Percentiles rank a stretch among this genome's conserved stretches.
Conservation (phyloP, 2,329 filamentous ascomycete species). For the Capronia coronata region DNA sequence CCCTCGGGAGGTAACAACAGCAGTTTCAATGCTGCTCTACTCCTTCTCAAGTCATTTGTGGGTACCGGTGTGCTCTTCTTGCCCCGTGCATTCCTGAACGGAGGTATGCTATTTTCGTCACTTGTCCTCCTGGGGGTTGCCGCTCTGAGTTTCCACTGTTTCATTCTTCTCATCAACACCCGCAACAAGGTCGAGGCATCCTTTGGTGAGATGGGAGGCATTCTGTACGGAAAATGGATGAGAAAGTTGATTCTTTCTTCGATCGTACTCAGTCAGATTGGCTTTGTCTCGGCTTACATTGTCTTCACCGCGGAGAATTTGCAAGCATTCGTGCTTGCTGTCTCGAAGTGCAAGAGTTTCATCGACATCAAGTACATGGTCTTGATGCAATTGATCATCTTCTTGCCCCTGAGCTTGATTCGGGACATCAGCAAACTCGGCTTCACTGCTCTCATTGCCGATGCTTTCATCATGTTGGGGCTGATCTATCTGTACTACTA, state of each 20-base stretch:
- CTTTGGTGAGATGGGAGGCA: slow-evolving; percentile 92
- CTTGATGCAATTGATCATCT: slow-evolving; percentile 89
- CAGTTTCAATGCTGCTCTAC: slow-evolving; percentile 69
- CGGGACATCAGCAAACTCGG: slow-evolving; percentile 96
- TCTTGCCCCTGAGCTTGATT: slow-evolving; percentile 86
- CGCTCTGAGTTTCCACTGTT: slow-evolving; percentile 89
- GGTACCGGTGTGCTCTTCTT: slow-evolving; percentile 93
- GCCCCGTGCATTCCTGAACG: slow-evolving; percentile 87
- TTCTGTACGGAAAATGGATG: slow-evolving; percentile 87
- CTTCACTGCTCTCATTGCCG: slow-evolving; percentile 86
- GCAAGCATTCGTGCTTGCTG: slow-evolving; percentile 87
- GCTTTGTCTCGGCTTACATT: slow-evolving; percentile 91
- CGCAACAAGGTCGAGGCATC: slow-evolving; percentile 83
- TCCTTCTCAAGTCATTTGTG: slow-evolving; percentile 95
- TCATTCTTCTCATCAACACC: slow-evolving; percentile 84
- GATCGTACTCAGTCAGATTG: slow-evolving; percentile 91
- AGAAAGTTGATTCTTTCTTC: slow-evolving; percentile 78
- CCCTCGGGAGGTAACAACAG: slow-evolving; percentile 69
- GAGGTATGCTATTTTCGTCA: slow-evolving; percentile 96
- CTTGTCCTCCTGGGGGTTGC: slow-evolving; percentile 81
- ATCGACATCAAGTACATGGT: slow-evolving; percentile 88
- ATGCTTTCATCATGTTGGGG: slow-evolving; percentile 88
- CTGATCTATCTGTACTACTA: slow-evolving; percentile 94
- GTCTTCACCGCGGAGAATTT: slow-evolving; percentile 95
- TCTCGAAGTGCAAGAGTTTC: slow-evolving; percentile 75